These are phyloP conservation scores for Aquilaria malaccensis DNA, from an alignment of 345 rosid species.

Conservation along the genomic window DNA sequence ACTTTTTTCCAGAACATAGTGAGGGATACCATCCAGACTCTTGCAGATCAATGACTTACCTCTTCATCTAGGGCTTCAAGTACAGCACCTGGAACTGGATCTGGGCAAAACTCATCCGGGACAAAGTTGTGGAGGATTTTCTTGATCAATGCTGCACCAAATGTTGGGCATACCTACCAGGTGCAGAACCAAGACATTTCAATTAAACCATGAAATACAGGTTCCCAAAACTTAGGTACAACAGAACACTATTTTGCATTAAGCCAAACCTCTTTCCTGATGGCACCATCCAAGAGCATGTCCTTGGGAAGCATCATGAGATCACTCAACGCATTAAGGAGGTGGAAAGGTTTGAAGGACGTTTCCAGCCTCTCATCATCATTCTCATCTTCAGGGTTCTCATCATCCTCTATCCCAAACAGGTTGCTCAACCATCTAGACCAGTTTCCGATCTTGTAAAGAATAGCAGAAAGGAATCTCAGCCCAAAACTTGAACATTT, in stretches of 20 bases:
- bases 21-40: background rate
- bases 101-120: conserved; percentile 90
- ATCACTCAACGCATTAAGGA: conserved; percentile 85
- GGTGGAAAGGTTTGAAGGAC: conserved; percentile 69
- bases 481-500: conserved; percentile 2
- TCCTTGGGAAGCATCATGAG: conserved; percentile 99
- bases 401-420: conserved; percentile 72
- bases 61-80: conserved; percentile 67
- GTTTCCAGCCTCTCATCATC: conserved; percentile 32
- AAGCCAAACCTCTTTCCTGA: conserved; percentile 69
- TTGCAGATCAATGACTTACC: conserved; percentile 36
- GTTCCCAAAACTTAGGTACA: background rate
- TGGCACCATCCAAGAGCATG: conserved; percentile 60
- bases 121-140: conserved; percentile 62
- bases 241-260: background rate
- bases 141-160: conserved; percentile 70
- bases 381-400: conserved; percentile 29
- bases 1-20: background rate
- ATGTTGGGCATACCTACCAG: conserved; percentile 79
- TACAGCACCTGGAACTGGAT: conserved; percentile 71
- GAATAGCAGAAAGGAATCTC: conserved; percentile 11
- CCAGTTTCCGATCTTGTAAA: conserved; percentile 87
- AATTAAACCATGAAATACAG: conserved; percentile 8
- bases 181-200: conserved; percentile 6
- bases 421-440: conserved; percentile 89